These are phyloP conservation scores for Keithomyces neogunnii DNA, from an alignment of 2,329 filamentous ascomycete species.

Conservation along the genomic window DNA sequence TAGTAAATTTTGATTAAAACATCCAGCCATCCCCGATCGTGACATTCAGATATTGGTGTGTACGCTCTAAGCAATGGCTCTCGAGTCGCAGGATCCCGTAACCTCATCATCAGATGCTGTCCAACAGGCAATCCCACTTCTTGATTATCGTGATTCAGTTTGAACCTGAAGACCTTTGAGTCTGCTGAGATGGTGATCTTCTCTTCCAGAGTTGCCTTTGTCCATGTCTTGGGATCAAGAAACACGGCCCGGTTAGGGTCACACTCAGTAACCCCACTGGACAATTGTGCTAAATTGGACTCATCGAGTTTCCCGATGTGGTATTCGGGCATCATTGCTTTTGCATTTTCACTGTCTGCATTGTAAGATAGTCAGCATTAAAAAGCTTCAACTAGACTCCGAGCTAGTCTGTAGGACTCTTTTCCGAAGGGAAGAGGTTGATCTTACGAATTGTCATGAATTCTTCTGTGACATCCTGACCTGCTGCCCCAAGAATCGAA, in stretches of 20 bases:
- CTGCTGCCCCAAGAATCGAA: slow-evolving; percentile 77
- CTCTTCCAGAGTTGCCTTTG: slow-evolving; percentile 57
- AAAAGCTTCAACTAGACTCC: not conserved
- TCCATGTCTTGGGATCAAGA: slow-evolving; percentile 65
- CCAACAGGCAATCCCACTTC: slow-evolving; percentile 70
- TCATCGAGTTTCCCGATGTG: slow-evolving; percentile 73
- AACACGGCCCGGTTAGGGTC: slow-evolving; percentile 50
- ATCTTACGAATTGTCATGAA: slow-evolving; percentile 78
- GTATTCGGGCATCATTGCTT: slow-evolving; percentile 78
- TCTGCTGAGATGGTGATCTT: slow-evolving; percentile 69
- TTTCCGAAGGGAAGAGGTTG: not conserved
- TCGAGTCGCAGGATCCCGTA: slow-evolving; percentile 60
- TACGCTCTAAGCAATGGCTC: slow-evolving; percentile 79
- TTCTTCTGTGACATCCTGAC: slow-evolving; percentile 74
- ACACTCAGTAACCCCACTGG: slow-evolving; percentile 24
- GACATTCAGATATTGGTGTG: slow-evolving; percentile 66
- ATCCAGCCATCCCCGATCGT: slow-evolving; percentile 55
- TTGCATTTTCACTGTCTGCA: slow-evolving; percentile 85
- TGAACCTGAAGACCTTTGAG: slow-evolving; percentile 73
- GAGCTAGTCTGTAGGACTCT: not conserved
- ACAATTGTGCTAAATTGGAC: slow-evolving; percentile 44
- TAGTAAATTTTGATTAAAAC: slow-evolving; percentile 80
- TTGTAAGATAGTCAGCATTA: slow-evolving; percentile 15
- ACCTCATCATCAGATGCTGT: slow-evolving; percentile 78
- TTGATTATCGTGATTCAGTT: slow-evolving; percentile 63